phyloP scores from a whole-genome alignment of 805 yeast genomes.

The Myxozyma udenii region DNA sequence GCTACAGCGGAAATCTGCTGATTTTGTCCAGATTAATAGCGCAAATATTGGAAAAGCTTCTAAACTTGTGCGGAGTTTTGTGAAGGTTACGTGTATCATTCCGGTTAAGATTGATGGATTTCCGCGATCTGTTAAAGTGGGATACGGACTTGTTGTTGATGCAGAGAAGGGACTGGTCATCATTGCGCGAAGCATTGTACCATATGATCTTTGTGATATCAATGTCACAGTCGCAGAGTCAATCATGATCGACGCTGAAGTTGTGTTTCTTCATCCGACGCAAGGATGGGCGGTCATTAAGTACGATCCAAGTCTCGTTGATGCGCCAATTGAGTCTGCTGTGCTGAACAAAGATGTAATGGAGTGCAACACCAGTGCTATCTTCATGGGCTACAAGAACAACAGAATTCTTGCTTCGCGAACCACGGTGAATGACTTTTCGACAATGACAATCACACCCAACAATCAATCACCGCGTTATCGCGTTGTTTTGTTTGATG shows the following conservation, averaged over 20 bases:
- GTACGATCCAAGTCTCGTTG: conserved; percentile 72
- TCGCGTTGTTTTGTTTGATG: conserved; percentile 79
- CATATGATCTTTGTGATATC: conserved; percentile 78
- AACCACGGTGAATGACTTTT: conserved; percentile 71
- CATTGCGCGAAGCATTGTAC: conserved; percentile 73
- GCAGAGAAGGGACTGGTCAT: conserved; percentile 75
- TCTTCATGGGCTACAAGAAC: conserved; percentile 75
- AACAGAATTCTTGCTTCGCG: conserved; percentile 68
- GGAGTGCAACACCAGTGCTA: conserved; percentile 68
- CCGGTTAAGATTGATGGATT: conserved; percentile 77
- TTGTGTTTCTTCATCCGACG: conserved; percentile 80
- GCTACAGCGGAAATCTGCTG: conserved; percentile 59
- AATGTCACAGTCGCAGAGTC: conserved; percentile 82
- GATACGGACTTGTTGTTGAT: conserved; percentile 79
- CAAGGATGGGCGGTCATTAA: conserved; percentile 80
- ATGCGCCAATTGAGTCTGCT: conserved; percentile 71
- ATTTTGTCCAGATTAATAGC: conserved; percentile 40
- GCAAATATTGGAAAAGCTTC: conserved; percentile 52
- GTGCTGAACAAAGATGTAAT: conserved; percentile 54
- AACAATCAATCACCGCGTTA: conserved; percentile 70
- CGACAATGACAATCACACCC: conserved; percentile 70
- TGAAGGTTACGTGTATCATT: conserved; percentile 59
- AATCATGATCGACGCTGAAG: conserved; percentile 72
- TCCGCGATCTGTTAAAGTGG: conserved; percentile 57
- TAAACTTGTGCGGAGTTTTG: conserved; percentile 63